A percentile compares a stretch with the other conserved stretches of the same genome.
phyloP scores from a whole-genome alignment of 2,329 filamentous ascomycete species.

The Penicillium psychrosexuale region DNA sequence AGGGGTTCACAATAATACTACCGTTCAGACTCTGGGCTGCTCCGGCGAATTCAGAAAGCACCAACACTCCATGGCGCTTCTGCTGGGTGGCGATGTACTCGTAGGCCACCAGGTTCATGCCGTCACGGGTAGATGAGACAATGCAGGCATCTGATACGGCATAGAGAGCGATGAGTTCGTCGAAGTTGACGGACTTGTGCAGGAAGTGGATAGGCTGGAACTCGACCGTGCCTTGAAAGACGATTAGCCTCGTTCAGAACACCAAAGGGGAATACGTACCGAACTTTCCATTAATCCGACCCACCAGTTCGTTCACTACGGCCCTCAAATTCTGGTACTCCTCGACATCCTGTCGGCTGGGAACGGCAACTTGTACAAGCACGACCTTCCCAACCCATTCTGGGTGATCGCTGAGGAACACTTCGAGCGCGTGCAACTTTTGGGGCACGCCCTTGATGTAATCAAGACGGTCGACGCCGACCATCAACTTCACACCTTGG shows the following conservation, averaged over 20 bases:
- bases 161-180: constrained; percentile 91
- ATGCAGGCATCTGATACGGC: constrained; percentile 88
- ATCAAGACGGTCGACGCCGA: constrained; percentile 92
- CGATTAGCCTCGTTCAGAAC: constrained; percentile 11
- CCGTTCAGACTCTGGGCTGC: constrained; percentile 93
- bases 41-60: constrained; percentile 93
- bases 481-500: constrained; percentile 91
- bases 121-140: constrained; percentile 92
- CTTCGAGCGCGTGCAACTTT: constrained; percentile 92
- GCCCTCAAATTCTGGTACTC: constrained; percentile 96
- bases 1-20: constrained; percentile 92
- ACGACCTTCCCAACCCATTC: constrained; percentile 99
- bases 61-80: constrained; percentile 86
- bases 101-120: constrained; percentile 98
- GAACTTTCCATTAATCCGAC: constrained; percentile 94
- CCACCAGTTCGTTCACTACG: constrained; percentile 94
- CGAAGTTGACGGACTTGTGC: constrained; percentile 91
- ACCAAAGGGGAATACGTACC: constrained; percentile 44
- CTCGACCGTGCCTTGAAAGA: constrained; percentile 71
- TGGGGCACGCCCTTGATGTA: constrained; percentile 99
- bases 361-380: constrained; percentile 91
- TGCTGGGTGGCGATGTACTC: constrained; percentile 96
- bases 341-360: constrained; percentile 91
- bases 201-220: constrained; percentile 99
- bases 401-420: constrained; percentile 93